phyloP scores from a whole-genome alignment of 768 basidiomycete genomes.

The Ramaria rubella region DNA sequence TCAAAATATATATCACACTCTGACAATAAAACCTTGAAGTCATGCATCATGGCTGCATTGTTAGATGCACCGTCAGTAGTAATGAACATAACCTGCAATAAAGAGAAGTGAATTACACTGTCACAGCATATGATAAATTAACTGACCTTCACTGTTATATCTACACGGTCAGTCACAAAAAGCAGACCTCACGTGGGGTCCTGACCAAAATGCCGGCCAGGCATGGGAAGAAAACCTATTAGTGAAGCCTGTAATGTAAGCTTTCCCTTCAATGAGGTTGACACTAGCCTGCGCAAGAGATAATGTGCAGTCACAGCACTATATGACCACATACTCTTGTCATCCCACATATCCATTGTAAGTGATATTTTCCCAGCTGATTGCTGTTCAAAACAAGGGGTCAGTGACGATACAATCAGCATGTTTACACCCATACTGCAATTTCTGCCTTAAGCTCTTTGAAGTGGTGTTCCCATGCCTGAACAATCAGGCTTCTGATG shows the following conservation, averaged over 20 bases:
- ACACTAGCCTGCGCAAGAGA: not conserved
- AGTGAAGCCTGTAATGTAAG: not conserved
- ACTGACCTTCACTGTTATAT: constrained; percentile 3
- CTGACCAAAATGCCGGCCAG: not conserved
- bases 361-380: not conserved
- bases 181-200: not conserved
- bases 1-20: too few species aligned
- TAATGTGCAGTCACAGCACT: not conserved
- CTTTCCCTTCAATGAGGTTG: not conserved
- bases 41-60: too few species aligned
- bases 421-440: constrained; percentile 18
- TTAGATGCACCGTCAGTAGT: too few species aligned
- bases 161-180: not conserved
- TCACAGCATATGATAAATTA: too few species aligned
- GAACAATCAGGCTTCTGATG: constrained; percentile 23
- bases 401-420: not conserved
- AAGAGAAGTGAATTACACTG: too few species aligned
- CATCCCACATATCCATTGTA: not conserved
- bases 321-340: not conserved
- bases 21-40: too few species aligned
- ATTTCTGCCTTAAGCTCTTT: constrained; percentile 19
- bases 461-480: constrained; percentile 21
- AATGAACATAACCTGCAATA: too few species aligned
- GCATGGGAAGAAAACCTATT: not conserved
- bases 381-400: not conserved